Conservation (phyloP, 2,329 filamentous ascomycete genomes). For the Epichloe festucae region DNA sequence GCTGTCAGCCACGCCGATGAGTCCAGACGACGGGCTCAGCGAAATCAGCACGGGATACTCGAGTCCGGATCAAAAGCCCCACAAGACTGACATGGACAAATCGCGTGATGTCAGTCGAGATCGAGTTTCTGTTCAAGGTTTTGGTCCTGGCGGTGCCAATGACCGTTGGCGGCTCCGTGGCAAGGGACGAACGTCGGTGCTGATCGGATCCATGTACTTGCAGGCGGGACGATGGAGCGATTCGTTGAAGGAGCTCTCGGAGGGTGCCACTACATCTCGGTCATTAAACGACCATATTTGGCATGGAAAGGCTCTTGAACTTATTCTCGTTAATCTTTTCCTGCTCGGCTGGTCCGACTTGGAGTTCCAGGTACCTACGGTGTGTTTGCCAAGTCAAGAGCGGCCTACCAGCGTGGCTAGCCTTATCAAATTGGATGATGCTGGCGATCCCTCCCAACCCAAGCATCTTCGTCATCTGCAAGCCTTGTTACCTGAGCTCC, state of each 20-base stretch:
- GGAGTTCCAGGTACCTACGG: slow-evolving; percentile 62
- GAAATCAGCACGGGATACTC: slow-evolving; percentile 21
- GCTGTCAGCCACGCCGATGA: slow-evolving; percentile 34
- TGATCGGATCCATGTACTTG: slow-evolving; percentile 76
- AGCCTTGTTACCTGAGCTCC: slow-evolving; percentile 53
- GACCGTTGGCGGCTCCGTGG: slow-evolving; percentile 72
- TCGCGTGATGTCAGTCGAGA: slow-evolving; percentile 39
- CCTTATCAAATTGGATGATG: slow-evolving; percentile 14
- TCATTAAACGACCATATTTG: slow-evolving; percentile 85
- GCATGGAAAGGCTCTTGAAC: slow-evolving; percentile 90
- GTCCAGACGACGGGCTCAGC: slow-evolving; percentile 32
- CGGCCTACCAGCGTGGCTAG: slow-evolving; percentile 23
- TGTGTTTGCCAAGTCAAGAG: slow-evolving; percentile 40
- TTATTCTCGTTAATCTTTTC: slow-evolving; percentile 69
- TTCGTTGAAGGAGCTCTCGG: slow-evolving; percentile 69
- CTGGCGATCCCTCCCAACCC: slow-evolving; percentile 31
- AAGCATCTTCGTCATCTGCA: slow-evolving; percentile 42
- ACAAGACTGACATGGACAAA: slow-evolving; percentile 27
- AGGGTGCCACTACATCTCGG: slow-evolving; percentile 65
- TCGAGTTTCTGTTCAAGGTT: slow-evolving; percentile 54
- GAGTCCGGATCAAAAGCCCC: slow-evolving; percentile 28
- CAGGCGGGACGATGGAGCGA: slow-evolving; percentile 84
- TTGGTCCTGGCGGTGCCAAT: slow-evolving; percentile 56
- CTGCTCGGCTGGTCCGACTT: slow-evolving; percentile 74
- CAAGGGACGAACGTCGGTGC: slow-evolving; percentile 63